Evolutionary conservation across 768 basidiomycete genomes (phyloP).

Genomic region (Psilocybe sp.): DNA sequence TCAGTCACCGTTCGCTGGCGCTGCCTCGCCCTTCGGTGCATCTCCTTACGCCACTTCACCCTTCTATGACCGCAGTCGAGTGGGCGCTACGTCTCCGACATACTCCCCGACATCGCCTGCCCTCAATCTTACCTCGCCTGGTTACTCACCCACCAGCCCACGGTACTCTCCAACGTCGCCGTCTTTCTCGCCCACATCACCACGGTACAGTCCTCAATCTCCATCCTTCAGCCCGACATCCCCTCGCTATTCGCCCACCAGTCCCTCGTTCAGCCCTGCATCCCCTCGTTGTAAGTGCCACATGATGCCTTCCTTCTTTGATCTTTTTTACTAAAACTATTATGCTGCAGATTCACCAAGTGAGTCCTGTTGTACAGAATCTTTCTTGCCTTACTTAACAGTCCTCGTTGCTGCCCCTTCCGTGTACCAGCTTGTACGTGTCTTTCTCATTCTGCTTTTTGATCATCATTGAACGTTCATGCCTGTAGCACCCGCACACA

Average conservation of each 20-base stretch:
- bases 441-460: not conserved
- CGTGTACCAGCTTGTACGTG: slow-evolving; percentile 58
- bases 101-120: slow-evolving; percentile 89
- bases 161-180: slow-evolving; percentile 85
- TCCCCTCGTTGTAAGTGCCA: slow-evolving; percentile 77
- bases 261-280: slow-evolving; percentile 90
- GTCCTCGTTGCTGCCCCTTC: slow-evolving; percentile 2
- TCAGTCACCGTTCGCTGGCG: slow-evolving; percentile 79
- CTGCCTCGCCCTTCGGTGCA: slow-evolving; percentile 78
- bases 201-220: slow-evolving; percentile 83
- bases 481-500: slow-evolving; percentile 64
- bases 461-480: slow-evolving; percentile 6
- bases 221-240: slow-evolving; percentile 91
- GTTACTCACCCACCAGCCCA: slow-evolving; percentile 82
- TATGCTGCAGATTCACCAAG: slow-evolving; percentile 69
- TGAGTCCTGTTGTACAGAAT: slow-evolving; percentile 35
- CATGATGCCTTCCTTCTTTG: slow-evolving; percentile 11
- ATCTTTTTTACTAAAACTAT: slow-evolving; percentile 18
- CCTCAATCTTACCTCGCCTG: slow-evolving; percentile 78
- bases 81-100: slow-evolving; percentile 65
- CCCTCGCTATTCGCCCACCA: slow-evolving; percentile 85
- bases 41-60: slow-evolving; percentile 86
- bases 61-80: slow-evolving; percentile 64
- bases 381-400: slow-evolving; percentile 18
- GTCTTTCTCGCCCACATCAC: slow-evolving; percentile 83